Base-by-base conservation (phyloP, 1,284 basidiomycete genomes). In the Naganishia liquefaciens region DNA sequence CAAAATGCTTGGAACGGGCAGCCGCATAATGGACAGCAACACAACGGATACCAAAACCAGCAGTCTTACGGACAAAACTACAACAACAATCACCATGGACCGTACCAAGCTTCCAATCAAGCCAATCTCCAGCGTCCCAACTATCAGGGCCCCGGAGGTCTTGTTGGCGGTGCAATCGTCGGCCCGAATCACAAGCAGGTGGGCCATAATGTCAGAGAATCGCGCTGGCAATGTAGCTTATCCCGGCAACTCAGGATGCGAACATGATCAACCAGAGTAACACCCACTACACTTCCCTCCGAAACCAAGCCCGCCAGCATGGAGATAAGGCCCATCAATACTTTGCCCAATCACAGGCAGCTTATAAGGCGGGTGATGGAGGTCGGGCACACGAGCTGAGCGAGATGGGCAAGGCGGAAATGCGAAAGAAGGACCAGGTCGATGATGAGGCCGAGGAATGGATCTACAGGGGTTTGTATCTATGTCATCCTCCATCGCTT, bases 371-470 rank as follows among this genome's bases (percentile, higher is more conserved):
- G 0, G 86, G 89, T 2, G 87, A 98, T 72, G 87, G 91, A 17
- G 90, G 84, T 0, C 79, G 80, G 25, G 94, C 94, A 13, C 94
- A 97, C 79, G 82, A 89, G 68, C 82, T 97, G 39, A 91, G 88
- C 11, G 85, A 87, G 69, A 76, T 93, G 77, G 95, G 93, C 9
- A 91, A 94, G 77, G 79, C 81, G 55, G 90, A 95, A 77, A 87
- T 93, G 78, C 74, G 79, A 15, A 84, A 86, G 73, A 93, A 93
- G 88, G 87, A 91, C 69, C 77, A 84, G 54, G 79, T 94, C 69
- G 94, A 99, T 77, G 83, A 84, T 68, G 81, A 96, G 77, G 96
- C 95, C 0, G 87, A 87, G 64, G 85, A 88, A 60, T 95, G 91
- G 90, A 96, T 98, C 70, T 98, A 88, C 76, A 79, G 81, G 65